Conservation (phyloP, 192 early-diverging fungal species). For the Coemansia sp. region DNA sequence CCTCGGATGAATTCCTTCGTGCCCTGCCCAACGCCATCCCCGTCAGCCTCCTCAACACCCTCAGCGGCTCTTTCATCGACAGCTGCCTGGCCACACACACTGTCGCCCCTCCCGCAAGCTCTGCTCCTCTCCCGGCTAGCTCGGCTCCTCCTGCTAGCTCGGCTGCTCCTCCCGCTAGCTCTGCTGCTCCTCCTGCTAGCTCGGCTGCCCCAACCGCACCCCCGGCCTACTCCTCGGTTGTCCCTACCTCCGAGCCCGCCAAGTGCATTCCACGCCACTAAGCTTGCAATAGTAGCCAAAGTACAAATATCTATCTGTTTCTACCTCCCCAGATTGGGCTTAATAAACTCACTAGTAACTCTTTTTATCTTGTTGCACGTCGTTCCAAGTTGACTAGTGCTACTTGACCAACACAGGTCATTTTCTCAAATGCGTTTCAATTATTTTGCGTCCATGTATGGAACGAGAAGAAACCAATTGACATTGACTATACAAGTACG, state of each 20-base stretch:
- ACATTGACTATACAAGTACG: no score
- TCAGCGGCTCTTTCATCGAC: slow-evolving; percentile 27
- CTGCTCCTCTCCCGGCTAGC: slow-evolving; percentile 2
- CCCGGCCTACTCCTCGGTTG: slow-evolving; percentile 12
- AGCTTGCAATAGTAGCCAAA: not conserved
- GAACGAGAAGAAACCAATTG: no score
- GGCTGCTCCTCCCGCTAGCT: slow-evolving; percentile 6
- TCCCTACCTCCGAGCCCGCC: slow-evolving; percentile 8
- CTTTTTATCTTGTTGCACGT: not conserved
- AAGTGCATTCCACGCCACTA: slow-evolving; percentile 35
- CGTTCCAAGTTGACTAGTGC: not conserved
- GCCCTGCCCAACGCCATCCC: slow-evolving; percentile 38
- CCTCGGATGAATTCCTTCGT: slow-evolving; percentile 36
- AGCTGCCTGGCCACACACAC: slow-evolving; percentile 32
- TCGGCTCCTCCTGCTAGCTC: slow-evolving; percentile 4
- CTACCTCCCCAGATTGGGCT: not conserved
- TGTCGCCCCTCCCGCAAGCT: not conserved
- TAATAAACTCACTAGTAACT: not conserved
- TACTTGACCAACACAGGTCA: not conserved
- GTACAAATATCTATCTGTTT: not conserved
- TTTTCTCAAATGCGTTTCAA: no score
- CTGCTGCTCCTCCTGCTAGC: slow-evolving; percentile 7
- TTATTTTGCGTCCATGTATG: no score
- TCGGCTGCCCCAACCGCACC: slow-evolving; percentile 13
- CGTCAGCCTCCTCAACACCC: slow-evolving; percentile 31